Percentiles rank a stretch among this genome's conserved stretches.
phyloP scores from a whole-genome alignment of 495 filamentous ascomycete genomes.

The Acidomyces sp. region DNA sequence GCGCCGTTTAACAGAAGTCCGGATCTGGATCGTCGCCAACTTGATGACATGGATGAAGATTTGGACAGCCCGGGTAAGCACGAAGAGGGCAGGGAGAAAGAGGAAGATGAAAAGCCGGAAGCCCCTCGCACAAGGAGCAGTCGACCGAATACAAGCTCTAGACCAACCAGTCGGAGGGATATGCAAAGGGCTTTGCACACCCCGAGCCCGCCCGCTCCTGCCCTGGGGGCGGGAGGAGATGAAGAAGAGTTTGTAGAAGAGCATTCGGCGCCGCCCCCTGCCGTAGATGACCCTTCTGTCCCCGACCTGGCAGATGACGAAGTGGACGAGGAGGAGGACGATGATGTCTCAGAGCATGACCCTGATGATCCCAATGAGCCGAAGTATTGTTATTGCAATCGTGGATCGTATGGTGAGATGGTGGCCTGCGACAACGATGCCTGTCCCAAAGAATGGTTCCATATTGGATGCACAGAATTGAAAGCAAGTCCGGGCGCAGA shows the following conservation, averaged over 20 bases:
- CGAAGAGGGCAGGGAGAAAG: neutral
- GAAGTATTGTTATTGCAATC: conserved; percentile 85
- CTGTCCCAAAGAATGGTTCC: conserved; percentile 91
- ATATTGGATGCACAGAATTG: conserved; percentile 81
- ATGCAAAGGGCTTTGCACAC: too few relatives aligned
- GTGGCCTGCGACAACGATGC: conserved; percentile 86
- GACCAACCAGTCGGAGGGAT: neutral
- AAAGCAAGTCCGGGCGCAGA: conserved; percentile 56
- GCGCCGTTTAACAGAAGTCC: conserved; percentile 20
- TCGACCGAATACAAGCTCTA: neutral
- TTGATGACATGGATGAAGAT: conserved; percentile 1
- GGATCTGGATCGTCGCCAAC: conserved; percentile 13
- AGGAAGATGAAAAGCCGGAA: neutral
- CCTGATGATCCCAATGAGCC: conserved; percentile 73
- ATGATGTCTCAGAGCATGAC: conserved; percentile 43
- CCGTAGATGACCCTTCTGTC: neutral
- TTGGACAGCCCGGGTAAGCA: neutral
- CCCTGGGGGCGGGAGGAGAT: neutral
- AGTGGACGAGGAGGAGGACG: conserved; percentile 31
- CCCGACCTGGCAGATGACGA: conserved; percentile 1
- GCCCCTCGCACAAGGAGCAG: neutral
- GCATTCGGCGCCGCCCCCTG: neutral
- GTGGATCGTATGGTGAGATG: conserved; percentile 93
- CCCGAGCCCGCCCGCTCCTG: too few relatives aligned
- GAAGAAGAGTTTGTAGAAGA: neutral